A percentile compares a stretch with the other conserved stretches of the same genome.
phyloP scores from a whole-genome alignment of 2,329 filamentous ascomycete species.

The Conoideocrella luteorostrata region DNA sequence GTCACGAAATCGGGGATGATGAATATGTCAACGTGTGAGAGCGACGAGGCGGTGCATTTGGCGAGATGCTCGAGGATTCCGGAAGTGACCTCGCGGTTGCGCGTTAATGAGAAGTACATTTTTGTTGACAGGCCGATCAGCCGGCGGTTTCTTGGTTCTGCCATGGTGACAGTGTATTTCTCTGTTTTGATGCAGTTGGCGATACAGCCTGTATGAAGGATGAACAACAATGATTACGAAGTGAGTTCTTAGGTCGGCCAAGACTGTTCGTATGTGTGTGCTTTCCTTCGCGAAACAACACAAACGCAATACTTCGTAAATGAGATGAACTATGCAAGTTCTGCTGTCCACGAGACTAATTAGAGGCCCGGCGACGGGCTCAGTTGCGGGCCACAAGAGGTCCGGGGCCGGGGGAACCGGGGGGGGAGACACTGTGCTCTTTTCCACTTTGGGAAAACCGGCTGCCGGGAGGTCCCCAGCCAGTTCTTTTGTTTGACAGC shows the following conservation, averaged over 20 bases:
- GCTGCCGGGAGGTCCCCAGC: background rate
- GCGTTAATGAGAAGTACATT: conserved; percentile 69
- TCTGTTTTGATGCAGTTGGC: too few species aligned
- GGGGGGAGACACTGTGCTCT: background rate
- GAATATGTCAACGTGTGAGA: conserved; percentile 60
- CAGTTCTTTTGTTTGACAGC: background rate
- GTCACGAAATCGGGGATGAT: conserved; percentile 73
- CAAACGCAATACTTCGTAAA: too few species aligned
- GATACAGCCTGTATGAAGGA: too few species aligned
- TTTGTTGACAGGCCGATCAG: conserved; percentile 70
- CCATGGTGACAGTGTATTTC: too few species aligned
- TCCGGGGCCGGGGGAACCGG: background rate
- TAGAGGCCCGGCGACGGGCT: background rate
- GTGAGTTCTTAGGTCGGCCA: too few species aligned
- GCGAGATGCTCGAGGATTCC: conserved; percentile 41
- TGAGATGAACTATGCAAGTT: too few species aligned
- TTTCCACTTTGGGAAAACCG: conserved; percentile 13
- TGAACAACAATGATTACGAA: too few species aligned
- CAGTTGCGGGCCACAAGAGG: background rate
- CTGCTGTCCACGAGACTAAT: background rate
- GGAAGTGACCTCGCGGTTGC: conserved; percentile 51
- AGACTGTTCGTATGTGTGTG: too few species aligned
- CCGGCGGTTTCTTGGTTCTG: conserved; percentile 36
- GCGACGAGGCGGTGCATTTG: conserved; percentile 32
- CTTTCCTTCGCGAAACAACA: too few species aligned